Conservation (phyloP, 768 basidiomycete species). For the Hypsizygus marmoreus region DNA sequence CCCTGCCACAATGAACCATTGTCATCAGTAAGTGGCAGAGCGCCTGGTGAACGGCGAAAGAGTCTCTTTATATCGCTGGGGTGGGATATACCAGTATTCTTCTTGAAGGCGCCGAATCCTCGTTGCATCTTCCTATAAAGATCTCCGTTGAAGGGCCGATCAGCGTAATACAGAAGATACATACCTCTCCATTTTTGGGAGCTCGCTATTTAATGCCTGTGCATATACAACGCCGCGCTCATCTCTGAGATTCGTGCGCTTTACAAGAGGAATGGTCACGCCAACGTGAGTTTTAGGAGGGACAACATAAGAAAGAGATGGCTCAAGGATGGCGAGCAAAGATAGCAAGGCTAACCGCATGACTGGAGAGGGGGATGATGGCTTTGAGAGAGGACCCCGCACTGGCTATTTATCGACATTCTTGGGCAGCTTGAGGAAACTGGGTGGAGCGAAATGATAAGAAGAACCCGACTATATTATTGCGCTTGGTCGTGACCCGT, state of each 20-base stretch:
- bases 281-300: conserved; percentile 12
- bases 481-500: too few species aligned
- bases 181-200: conserved; percentile 22
- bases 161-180: not conserved
- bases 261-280: conserved; percentile 29
- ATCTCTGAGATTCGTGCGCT: conserved; percentile 21
- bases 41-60: conserved; percentile 29
- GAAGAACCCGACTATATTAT: too few species aligned
- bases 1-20: conserved; percentile 47
- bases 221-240: conserved; percentile 27
- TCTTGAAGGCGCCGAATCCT: conserved; percentile 44
- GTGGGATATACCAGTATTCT: conserved; percentile 45
- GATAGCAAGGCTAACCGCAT: conserved; percentile 10
- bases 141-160: not conserved
- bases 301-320: conserved; percentile 12
- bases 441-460: too few species aligned
- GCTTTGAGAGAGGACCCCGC: not conserved
- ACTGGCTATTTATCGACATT: not conserved
- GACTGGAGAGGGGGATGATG: not conserved
- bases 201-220: conserved; percentile 22
- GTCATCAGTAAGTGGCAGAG: conserved; percentile 36
- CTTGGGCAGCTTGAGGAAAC: too few species aligned
- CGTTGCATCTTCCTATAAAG: conserved; percentile 41
- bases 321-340: conserved; percentile 7
- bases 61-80: conserved; percentile 23